A percentile compares a stretch with the other conserved stretches of the same genome.
Conservation (phyloP, 495 filamentous ascomycete genomes). For the Podospora bellae-mahoneyi region DNA sequence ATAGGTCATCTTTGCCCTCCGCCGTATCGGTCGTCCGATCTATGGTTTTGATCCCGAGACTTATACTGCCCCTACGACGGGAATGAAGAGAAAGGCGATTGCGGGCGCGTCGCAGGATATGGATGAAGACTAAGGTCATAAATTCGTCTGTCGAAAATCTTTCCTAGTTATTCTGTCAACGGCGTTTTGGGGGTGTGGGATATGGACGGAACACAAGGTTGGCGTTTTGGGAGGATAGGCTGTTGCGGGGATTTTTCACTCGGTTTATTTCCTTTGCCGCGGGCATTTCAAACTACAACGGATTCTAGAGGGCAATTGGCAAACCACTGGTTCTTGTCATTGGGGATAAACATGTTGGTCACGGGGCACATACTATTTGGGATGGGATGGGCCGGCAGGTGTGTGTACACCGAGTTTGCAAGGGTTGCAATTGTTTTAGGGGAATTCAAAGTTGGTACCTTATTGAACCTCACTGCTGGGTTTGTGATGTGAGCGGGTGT, state of each 20-base stretch:
- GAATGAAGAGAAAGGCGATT: neutral
- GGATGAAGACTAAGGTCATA: neutral
- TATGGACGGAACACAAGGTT: too few relatives aligned
- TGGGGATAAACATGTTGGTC: neutral
- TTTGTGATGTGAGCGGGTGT: neutral
- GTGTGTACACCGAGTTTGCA: neutral
- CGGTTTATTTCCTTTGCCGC: too few relatives aligned
- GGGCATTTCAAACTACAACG: too few relatives aligned
- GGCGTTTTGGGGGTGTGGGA: too few relatives aligned
- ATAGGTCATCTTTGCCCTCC: conserved; percentile 63
- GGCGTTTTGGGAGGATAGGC: too few relatives aligned
- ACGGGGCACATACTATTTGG: neutral
- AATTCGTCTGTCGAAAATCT: neutral
- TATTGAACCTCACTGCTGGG: neutral
- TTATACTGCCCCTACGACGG: neutral
- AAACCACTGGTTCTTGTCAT: neutral
- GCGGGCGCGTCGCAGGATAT: neutral
- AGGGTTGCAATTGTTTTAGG: too few relatives aligned
- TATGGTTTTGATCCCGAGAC: conserved; percentile 49
- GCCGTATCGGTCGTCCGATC: conserved; percentile 45
- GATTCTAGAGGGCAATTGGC: too few relatives aligned
- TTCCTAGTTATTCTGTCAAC: too few relatives aligned
- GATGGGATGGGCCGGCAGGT: neutral
- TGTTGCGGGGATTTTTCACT: too few relatives aligned
- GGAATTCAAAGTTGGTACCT: neutral